Evolutionary conservation across 352 stramenopile species (phyloP), one percentile per base, ranked within the genome.

Genomic region (Globisporangium solare): DNA sequence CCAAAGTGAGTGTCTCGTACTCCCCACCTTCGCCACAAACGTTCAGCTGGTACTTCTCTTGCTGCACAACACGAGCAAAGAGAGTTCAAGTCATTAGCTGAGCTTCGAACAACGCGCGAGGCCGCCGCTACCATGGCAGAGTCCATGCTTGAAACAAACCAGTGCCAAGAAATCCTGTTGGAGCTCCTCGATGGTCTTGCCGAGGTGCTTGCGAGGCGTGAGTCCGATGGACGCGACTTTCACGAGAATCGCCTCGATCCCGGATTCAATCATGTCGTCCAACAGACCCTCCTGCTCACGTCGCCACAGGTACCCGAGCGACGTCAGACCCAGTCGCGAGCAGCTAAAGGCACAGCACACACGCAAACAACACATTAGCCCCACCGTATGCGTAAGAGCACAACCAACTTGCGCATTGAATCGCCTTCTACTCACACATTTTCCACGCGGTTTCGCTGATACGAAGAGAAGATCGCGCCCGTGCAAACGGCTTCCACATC

Each of bases 1-100:
- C 94, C n/a, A 99, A 68, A 22, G 98, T 98, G 31, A 99, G 77
- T 2, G 96, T 98, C 79, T 99, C 97, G 80, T 99, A 99, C 73
- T 99, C 97, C 18, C 97, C 97, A 40, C 97, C 97, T 82, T 99
- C 97, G 15, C 97, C 97, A 41, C 96, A 99, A 8, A 99, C 86
- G 68, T 99, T 97, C 66, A 99, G 94, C 54, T 97, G 92, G 70
- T 97, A 99, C 56, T 96, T 90, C 20, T 97, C 77, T 70, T 98
- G 76, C 84, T 92, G 50, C 22, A 53, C 52, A 37, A 3, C n/a
- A 24, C 21, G 49, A 17, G 37, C 13, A 35, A 35, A 57, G 20
- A 58, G 27, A 6, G 43, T 11, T 35, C 24, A 35, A 35, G 0
- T 6, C 27, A 35, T 35, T 8, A 35, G 27, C 27, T 11, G 27